Evolutionary conservation across 2,329 filamentous ascomycete genomes (phyloP).

Genomic region (Seiridium unicorne): DNA sequence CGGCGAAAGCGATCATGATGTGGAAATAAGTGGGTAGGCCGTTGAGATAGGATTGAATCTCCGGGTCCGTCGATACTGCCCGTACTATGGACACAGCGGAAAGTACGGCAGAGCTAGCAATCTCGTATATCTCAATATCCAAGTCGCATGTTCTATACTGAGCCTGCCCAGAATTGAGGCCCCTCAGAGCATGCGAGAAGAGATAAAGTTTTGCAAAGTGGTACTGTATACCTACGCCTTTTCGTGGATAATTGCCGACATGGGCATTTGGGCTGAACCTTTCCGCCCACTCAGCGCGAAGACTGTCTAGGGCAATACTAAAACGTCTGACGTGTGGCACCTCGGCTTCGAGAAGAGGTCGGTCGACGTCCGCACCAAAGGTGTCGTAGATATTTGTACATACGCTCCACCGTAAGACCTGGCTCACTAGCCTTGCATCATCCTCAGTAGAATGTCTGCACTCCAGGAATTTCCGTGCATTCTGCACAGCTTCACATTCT

Average conservation of each 20-base stretch:
- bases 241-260: slow-evolving; percentile 31
- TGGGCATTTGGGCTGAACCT: slow-evolving; percentile 19
- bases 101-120: slow-evolving; percentile 22
- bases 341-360: slow-evolving; percentile 13
- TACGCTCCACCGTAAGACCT: slow-evolving; percentile 14
- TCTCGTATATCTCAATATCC: slow-evolving; percentile 19
- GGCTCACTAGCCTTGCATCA: slow-evolving; percentile 15
- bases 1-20: slow-evolving; percentile 28
- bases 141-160: slow-evolving; percentile 2
- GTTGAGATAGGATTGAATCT: slow-evolving; percentile 21
- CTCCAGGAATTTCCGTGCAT: slow-evolving; percentile 8
- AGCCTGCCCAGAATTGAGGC: slow-evolving; percentile 9
- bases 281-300: slow-evolving; percentile 20
- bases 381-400: slow-evolving; percentile 14
- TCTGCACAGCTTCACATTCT: slow-evolving; percentile 10
- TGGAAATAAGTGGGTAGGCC: slow-evolving; percentile 26
- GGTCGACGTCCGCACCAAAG: slow-evolving; percentile 10
- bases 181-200: slow-evolving; percentile 28
- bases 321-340: slow-evolving; percentile 18
- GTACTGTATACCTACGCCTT: slow-evolving; percentile 29
- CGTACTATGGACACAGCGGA: slow-evolving; percentile 23
- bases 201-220: slow-evolving; percentile 33
- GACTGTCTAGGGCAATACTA: slow-evolving; percentile 18
- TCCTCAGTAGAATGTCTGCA: slow-evolving; percentile 12
- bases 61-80: slow-evolving; percentile 16